phyloP scores from a whole-genome alignment of 2,329 filamentous ascomycete genomes.

The Hymenoscyphus fructigenus region DNA sequence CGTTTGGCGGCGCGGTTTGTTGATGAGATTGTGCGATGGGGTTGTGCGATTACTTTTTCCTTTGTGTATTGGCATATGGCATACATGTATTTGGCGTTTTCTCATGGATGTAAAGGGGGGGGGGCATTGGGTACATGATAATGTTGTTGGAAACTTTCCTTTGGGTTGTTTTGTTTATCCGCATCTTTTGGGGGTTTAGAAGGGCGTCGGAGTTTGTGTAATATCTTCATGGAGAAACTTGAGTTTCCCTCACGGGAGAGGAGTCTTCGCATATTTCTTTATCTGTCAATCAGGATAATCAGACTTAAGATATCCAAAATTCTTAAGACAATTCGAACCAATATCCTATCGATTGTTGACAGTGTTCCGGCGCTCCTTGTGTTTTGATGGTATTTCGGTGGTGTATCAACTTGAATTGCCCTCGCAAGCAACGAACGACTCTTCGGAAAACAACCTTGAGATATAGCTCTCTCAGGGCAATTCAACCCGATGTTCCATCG shows the following conservation, averaged over 20 bases:
- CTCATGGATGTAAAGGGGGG: background rate
- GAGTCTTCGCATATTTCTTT: background rate
- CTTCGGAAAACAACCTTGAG: too few relatives aligned
- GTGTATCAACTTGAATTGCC: too few relatives aligned
- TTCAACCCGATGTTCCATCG: conserved; percentile 42
- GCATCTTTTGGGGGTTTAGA: background rate
- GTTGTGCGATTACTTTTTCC: background rate
- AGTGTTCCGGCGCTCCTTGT: too few relatives aligned
- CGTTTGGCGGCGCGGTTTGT: conserved; percentile 63
- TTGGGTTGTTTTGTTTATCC: background rate
- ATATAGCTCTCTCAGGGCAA: conserved; percentile 40
- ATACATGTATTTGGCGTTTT: background rate
- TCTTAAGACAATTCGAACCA: background rate
- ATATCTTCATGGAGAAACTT: conserved; percentile 8
- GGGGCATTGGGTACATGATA: background rate
- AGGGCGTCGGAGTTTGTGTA: conserved; percentile 7
- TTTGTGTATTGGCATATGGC: conserved; percentile 1
- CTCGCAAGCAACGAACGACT: too few relatives aligned
- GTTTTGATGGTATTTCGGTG: too few relatives aligned
- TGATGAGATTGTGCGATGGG: conserved; percentile 28
- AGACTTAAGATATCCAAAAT: background rate
- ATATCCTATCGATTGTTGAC: background rate
- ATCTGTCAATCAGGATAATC: background rate
- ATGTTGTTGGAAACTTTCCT: background rate
- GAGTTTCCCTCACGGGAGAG: background rate